phyloP scores from a whole-genome alignment of 2,329 filamentous ascomycete species.

The Phialemoniopsis sp. region DNA sequence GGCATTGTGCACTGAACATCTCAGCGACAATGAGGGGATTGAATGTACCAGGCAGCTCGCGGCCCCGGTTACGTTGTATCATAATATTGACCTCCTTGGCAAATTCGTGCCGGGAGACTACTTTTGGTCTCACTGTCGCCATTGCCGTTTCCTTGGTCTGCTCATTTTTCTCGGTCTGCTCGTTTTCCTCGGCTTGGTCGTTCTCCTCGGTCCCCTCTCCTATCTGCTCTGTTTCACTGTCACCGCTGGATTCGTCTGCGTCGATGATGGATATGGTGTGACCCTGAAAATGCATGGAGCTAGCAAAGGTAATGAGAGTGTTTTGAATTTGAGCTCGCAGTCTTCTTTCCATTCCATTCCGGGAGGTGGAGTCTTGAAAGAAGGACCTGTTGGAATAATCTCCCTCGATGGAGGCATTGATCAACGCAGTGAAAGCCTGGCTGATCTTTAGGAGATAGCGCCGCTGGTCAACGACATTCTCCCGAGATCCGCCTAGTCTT shows the following conservation, averaged over 20 bases:
- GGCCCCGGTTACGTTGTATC: slow-evolving; percentile 20
- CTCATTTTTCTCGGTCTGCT: too few relatives aligned
- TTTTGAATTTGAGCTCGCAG: slow-evolving; percentile 52
- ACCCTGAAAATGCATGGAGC: slow-evolving; percentile 34
- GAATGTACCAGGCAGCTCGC: slow-evolving; percentile 28
- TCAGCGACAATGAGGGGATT: slow-evolving; percentile 26
- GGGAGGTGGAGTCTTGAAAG: slow-evolving; percentile 10
- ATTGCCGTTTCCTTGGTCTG: too few relatives aligned
- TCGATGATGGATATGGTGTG: slow-evolving; percentile 28
- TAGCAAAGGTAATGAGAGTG: slow-evolving; percentile 39
- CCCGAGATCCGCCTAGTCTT: too few relatives aligned
- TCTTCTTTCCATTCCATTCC: slow-evolving; percentile 27
- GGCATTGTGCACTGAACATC: slow-evolving; percentile 24
- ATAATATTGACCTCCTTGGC: slow-evolving; percentile 15
- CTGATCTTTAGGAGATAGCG: slow-evolving; percentile 22
- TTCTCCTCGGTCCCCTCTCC: too few relatives aligned
- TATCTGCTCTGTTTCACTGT: too few relatives aligned
- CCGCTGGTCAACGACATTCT: slow-evolving; percentile 14
- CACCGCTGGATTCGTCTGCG: background rate
- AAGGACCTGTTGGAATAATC: slow-evolving; percentile 16
- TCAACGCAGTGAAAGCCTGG: slow-evolving; percentile 14
- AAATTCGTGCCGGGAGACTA: slow-evolving; percentile 12
- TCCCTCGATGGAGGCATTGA: slow-evolving; percentile 20
- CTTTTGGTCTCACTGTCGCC: too few relatives aligned
- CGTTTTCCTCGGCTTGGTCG: too few relatives aligned